Percentiles rank a stretch among this genome's conserved stretches.
phyloP scores from a whole-genome alignment of 2,329 filamentous ascomycete genomes.

The Colletotrichum echinochloae region DNA sequence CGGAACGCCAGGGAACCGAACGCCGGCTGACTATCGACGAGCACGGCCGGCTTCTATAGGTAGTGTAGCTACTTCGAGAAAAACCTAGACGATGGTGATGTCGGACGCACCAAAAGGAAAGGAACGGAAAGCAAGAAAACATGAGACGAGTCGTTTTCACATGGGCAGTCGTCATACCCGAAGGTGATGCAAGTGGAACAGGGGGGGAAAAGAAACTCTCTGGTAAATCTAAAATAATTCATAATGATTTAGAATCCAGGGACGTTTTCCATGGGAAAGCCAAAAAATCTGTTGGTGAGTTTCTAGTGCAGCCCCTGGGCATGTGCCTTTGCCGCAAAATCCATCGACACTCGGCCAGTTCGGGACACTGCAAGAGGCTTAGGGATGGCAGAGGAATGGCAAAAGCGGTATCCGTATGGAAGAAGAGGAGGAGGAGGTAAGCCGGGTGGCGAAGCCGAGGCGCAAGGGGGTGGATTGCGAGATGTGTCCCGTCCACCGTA shows the following conservation, averaged over 20 bases:
- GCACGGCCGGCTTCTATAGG: conserved; percentile 14
- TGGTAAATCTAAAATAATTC: not conserved
- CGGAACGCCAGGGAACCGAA: conserved; percentile 31
- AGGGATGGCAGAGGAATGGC: not conserved
- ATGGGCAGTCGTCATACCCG: not conserved
- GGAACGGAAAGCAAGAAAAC: not conserved
- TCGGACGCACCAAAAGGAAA: not conserved
- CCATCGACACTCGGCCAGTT: conserved; percentile 6
- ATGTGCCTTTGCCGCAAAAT: conserved; percentile 8
- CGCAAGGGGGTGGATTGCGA: conserved; percentile 9
- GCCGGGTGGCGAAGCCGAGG: conserved; percentile 37
- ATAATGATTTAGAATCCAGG: not conserved
- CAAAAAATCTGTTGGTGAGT: conserved; percentile 24
- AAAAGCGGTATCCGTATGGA: not conserved
- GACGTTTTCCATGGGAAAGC: conserved; percentile 32
- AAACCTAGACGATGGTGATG: not conserved
- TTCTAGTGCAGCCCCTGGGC: conserved; percentile 18
- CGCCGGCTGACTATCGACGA: not conserved
- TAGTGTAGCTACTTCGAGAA: conserved; percentile 9
- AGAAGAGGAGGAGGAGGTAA: no score
- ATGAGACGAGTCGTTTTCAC: conserved; percentile 29
- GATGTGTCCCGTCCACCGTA: conserved; percentile 7
- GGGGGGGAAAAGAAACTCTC: not conserved
- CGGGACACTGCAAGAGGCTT: not conserved
- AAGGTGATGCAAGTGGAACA: not conserved